Evolutionary conservation across 1,284 basidiomycete genomes (phyloP).

Genomic region (Tetrapyrgos nigripes): DNA sequence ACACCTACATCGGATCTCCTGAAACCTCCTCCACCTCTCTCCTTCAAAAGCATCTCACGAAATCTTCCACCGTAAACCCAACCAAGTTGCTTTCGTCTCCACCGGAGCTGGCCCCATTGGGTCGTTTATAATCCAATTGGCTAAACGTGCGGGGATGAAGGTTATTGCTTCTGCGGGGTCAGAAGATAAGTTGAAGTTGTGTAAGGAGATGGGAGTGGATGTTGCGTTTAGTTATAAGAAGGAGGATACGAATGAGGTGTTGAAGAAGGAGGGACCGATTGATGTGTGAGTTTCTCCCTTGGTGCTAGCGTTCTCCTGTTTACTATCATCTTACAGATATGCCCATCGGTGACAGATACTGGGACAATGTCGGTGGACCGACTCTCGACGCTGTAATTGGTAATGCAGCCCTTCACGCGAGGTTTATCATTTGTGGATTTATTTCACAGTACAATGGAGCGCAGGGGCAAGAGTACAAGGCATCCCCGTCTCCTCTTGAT

Average conservation of each 20-base stretch:
- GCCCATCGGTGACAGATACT: conserved; percentile 34
- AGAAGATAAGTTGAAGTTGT: conserved; percentile 70
- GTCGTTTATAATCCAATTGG: conserved; percentile 63
- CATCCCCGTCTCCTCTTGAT: conserved; percentile 15
- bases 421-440: conserved; percentile 53
- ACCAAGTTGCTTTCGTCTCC: conserved; percentile 63
- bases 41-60: neutral
- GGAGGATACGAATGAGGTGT: conserved; percentile 45
- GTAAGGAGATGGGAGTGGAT: conserved; percentile 61
- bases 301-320: neutral
- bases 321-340: neutral
- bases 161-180: conserved; percentile 80
- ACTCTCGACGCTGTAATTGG: conserved; percentile 56
- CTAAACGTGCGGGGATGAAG: conserved; percentile 66
- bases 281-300: conserved; percentile 40
- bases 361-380: conserved; percentile 60
- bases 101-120: conserved; percentile 46
- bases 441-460: conserved; percentile 42
- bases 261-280: conserved; percentile 54
- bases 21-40: conserved; percentile 31
- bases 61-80: conserved; percentile 32
- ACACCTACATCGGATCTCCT: conserved; percentile 44
- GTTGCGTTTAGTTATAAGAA: conserved; percentile 73
- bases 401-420: conserved; percentile 49
- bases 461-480: conserved; percentile 31